Evolutionary conservation across 2,329 filamentous ascomycete genomes (phyloP).

Genomic region (Fusarium decemcellulare): DNA sequence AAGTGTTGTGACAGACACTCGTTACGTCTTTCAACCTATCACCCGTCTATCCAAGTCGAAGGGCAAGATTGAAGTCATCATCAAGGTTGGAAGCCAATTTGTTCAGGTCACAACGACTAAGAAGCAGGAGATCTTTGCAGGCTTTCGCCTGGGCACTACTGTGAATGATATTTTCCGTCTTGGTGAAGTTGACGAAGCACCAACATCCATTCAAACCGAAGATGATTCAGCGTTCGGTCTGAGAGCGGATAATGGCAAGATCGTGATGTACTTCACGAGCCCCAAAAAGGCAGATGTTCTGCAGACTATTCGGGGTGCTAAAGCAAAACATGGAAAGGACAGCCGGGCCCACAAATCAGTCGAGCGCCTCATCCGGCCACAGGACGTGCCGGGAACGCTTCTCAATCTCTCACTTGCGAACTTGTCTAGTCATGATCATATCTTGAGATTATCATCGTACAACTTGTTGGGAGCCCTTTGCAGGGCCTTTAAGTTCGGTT

Average conservation of each 20-base stretch:
- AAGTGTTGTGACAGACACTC: conserved; percentile 75
- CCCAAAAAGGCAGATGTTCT: conserved; percentile 74
- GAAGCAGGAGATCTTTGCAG: conserved; percentile 77
- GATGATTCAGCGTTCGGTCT: conserved; percentile 78
- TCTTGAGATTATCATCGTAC: conserved; percentile 75
- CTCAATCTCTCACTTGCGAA: conserved; percentile 78
- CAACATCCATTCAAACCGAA: conserved; percentile 74
- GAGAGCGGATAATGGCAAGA: conserved; percentile 77
- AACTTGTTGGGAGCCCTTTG: conserved; percentile 78
- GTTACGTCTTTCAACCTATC: conserved; percentile 76
- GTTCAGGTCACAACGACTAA: conserved; percentile 78
- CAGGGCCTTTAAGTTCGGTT: conserved; percentile 76
- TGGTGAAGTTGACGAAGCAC: conserved; percentile 76
- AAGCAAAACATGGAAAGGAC: conserved; percentile 76
- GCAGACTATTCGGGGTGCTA: conserved; percentile 73
- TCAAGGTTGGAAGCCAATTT: conserved; percentile 79
- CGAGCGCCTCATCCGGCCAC: conserved; percentile 76
- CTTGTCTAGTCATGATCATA: conserved; percentile 72
- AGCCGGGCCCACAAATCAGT: conserved; percentile 71
- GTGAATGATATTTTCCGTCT: conserved; percentile 80
- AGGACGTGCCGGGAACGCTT: conserved; percentile 79
- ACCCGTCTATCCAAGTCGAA: conserved; percentile 77
- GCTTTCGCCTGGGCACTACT: conserved; percentile 72
- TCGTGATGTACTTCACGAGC: conserved; percentile 80
- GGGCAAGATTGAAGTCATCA: conserved; percentile 78